Evolutionary conservation across 2,329 filamentous ascomycete species (phyloP).

Genomic region (Pleomassaria siparia): DNA sequence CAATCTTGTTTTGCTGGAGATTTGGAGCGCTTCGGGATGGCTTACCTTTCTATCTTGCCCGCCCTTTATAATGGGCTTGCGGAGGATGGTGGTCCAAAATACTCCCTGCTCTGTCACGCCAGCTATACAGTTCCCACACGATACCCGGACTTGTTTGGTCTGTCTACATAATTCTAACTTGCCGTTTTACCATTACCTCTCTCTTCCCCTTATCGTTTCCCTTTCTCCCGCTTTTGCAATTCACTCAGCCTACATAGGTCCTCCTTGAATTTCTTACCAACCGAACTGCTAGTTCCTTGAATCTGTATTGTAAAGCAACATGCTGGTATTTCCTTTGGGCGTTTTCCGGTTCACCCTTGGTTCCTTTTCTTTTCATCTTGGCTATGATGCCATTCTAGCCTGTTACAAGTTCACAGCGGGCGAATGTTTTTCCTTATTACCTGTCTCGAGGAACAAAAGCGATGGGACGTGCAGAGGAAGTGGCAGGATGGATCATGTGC

Average conservation of each 20-base stretch:
- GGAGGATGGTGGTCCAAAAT: background rate
- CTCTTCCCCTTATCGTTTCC: background rate
- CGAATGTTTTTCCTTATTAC: background rate
- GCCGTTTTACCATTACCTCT: background rate
- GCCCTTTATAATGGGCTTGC: background rate
- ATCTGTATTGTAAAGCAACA: constrained; percentile 2
- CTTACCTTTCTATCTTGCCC: background rate
- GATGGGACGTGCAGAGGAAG: background rate
- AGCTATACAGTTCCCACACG: constrained; percentile 15
- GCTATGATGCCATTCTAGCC: constrained; percentile 1
- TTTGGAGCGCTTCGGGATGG: constrained; percentile 5
- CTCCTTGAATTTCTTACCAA: background rate
- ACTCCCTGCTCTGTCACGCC: constrained; percentile 2
- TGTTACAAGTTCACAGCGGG: background rate
- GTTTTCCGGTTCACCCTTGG: background rate
- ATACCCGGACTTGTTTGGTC: constrained; percentile 21
- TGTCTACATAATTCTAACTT: constrained; percentile 17
- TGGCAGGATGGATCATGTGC: background rate
- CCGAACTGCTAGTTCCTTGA: background rate
- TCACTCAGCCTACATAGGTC: constrained; percentile 2
- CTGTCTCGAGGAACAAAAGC: background rate
- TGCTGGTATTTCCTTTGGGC: background rate
- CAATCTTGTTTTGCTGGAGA: constrained; percentile 10
- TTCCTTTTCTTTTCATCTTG: background rate
- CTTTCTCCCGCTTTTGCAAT: background rate